Base-by-base conservation (phyloP, 768 basidiomycete species). In the Lyophyllum shimeji region DNA sequence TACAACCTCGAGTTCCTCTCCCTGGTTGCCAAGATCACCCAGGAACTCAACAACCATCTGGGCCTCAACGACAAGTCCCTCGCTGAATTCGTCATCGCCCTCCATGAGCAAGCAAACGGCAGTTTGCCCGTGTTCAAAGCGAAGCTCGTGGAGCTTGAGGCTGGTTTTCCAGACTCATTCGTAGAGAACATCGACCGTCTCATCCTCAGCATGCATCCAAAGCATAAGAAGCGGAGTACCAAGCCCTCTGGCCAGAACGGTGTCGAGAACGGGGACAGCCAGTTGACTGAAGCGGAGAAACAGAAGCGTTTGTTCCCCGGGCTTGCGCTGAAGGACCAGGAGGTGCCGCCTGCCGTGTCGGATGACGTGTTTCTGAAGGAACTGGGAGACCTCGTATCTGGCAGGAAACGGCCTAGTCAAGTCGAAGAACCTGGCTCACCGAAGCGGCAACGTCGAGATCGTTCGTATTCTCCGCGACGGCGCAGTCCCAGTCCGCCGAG, bases 1-100 rank as follows among this genome's bases (percentile, higher is more conserved):
- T 90, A 95, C 75, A 86, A 92, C 70, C 89, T 99, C 71, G 97
- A 98, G 71, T 80, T 89, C 57, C 85, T 99, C 46, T 95, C 94
- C 34, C 79, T 98, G 40, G 87, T 97, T 55, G 86, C 89, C 56
- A 90, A 92, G 69, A 91, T 99, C 65, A 89, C 89, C 0, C 93
- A 95, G 70, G 95, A 98, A 69, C 84, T 98, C 45, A 85, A 89
- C 71, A 98, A 97, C 65, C 86, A 98, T 68, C 80, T 82, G 50
- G 88, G 84, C 15, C 71, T 91, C 34, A 89, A 86, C 68, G 95
- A 99, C 80, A 96, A 95, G 69, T 89, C 90, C 2, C 80, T 96
- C 46, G 95, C 97, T 12, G 96, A 98, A 75, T 99, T 95, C 70
- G 84, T 98, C 59, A 94, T 99, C 60, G 76, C 82, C 60, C 82